phyloP scores from a whole-genome alignment of 2,329 filamentous ascomycete species.

The Chaetomium globosum region DNA sequence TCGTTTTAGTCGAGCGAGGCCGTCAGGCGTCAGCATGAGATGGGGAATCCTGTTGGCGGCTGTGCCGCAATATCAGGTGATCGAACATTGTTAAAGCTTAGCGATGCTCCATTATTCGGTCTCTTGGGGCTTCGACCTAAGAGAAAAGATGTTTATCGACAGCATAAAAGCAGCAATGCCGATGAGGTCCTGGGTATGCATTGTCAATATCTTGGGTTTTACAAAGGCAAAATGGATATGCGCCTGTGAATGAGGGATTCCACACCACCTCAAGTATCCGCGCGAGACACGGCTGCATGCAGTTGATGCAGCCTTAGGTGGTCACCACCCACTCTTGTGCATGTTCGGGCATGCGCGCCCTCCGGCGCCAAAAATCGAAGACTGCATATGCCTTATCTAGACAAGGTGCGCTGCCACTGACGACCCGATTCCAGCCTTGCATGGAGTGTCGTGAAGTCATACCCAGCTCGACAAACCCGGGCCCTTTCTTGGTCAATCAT shows the following conservation, averaged over 20 bases:
- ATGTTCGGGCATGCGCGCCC: no score
- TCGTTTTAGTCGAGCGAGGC: background rate
- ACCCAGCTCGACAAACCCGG: background rate
- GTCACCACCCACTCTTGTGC: background rate
- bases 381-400: background rate
- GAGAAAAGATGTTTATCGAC: background rate
- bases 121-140: background rate
- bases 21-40: background rate
- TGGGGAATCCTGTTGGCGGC: slow-evolving; percentile 4
- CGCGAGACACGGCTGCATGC: background rate
- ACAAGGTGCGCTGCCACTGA: background rate
- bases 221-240: background rate
- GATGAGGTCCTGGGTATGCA: background rate
- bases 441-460: background rate
- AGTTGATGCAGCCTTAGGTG: background rate
- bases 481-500: background rate
- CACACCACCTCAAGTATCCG: background rate
- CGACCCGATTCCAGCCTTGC: no score
- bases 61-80: slow-evolving; percentile 11
- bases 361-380: background rate
- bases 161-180: background rate
- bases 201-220: background rate
- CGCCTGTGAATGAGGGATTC: background rate
- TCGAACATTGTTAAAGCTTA: slow-evolving; percentile 1
- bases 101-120: background rate